Conservation (phyloP, 225 moss, liverwort and hornwort genomes). For the Marchantia polymorpha region DNA sequence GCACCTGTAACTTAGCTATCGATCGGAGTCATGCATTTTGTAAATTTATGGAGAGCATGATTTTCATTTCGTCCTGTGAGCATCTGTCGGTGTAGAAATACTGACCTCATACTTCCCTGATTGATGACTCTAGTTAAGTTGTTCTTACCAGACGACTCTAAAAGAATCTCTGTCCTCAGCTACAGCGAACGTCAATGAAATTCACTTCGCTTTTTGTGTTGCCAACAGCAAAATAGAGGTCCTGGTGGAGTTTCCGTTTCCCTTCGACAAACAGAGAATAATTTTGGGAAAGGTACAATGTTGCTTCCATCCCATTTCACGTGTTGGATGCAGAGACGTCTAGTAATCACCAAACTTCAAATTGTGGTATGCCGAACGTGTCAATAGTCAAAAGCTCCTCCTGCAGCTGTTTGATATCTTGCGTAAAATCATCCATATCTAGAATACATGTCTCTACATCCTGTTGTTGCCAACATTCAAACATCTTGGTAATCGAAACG, state of each 20-base stretch:
- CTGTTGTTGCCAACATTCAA: neutral
- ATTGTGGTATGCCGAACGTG: neutral
- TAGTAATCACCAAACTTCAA: neutral
- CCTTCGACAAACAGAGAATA: conserved; percentile 1
- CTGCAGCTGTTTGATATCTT: neutral
- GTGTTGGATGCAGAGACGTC: neutral
- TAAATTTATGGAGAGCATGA: neutral
- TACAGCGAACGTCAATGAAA: neutral
- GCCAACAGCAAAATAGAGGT: neutral
- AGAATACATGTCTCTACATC: neutral
- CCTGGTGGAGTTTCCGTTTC: neutral
- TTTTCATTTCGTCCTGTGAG: neutral
- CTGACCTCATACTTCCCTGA: too few relatives aligned
- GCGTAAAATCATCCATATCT: neutral
- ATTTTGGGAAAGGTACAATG: neutral
- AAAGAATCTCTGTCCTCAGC: neutral
- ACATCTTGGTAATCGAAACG: too few relatives aligned
- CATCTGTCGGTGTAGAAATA: neutral
- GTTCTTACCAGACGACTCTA: neutral
- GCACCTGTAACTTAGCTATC: too few relatives aligned
- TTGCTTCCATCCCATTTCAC: neutral
- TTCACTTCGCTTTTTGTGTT: neutral
- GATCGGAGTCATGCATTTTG: neutral
- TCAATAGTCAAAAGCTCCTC: neutral
- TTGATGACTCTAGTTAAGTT: neutral